phyloP scores from a whole-genome alignment of 2,329 filamentous ascomycete genomes.

The Pleurostoma richardsiae region DNA sequence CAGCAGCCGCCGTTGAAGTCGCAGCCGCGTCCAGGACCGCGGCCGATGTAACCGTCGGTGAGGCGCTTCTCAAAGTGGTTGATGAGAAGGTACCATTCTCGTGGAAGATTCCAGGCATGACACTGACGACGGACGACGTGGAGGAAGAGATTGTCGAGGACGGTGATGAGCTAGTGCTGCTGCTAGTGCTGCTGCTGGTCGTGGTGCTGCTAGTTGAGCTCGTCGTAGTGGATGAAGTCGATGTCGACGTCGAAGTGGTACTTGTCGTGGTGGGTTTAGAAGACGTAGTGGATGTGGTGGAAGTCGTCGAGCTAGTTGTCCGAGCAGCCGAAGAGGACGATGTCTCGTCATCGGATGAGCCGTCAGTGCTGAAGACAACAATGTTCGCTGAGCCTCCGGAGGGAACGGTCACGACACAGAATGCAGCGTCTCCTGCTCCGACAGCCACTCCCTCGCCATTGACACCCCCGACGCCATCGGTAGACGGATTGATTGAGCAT shows the following conservation, averaged over 20 bases:
- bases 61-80: background rate
- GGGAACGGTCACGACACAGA: conserved; percentile 73
- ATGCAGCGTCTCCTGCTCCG: conserved; percentile 64
- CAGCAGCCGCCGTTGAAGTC: conserved; percentile 12
- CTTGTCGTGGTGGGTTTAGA: conserved; percentile 16
- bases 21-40: conserved; percentile 8
- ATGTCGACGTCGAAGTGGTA: conserved; percentile 7
- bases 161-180: conserved; percentile 5
- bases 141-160: conserved; percentile 11
- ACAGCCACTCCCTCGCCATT: conserved; percentile 44
- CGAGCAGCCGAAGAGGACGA: conserved; percentile 12
- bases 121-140: conserved; percentile 14
- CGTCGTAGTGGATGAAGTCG: conserved; percentile 10
- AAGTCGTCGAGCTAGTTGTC: conserved; percentile 10
- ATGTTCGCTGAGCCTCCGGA: conserved; percentile 63
- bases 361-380: conserved; percentile 51
- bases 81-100: conserved; percentile 36
- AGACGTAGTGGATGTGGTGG: conserved; percentile 10
- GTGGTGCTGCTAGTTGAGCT: conserved; percentile 10
- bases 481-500: conserved; percentile 59
- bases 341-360: conserved; percentile 23
- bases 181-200: conserved; percentile 1
- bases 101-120: conserved; percentile 46
- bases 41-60: conserved; percentile 2
- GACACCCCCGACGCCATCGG: conserved; percentile 52